These are phyloP conservation scores for Iris macrosiphon DNA, from an alignment of 106 monocot genomes.

Conservation along the genomic window DNA sequence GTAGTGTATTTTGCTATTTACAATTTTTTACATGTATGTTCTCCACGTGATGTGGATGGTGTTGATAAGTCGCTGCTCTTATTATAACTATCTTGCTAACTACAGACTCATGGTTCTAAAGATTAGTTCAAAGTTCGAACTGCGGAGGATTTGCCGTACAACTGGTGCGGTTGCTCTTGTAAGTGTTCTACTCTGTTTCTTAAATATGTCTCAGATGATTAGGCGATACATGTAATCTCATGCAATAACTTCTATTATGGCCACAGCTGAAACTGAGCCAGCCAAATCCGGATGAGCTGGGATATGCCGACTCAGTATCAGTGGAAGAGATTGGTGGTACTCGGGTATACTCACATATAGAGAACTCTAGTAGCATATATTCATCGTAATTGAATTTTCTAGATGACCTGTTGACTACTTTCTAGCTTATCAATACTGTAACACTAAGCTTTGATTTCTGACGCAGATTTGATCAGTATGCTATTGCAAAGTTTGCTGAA, in stretches of 20 bases:
- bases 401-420: no score
- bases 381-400: not conserved
- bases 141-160: conserved; percentile 89
- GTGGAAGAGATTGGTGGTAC: conserved; percentile 95
- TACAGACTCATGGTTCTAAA: conserved; percentile 94
- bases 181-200: conserved; percentile 15
- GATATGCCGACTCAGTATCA: conserved; percentile 87
- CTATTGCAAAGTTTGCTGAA: conserved; percentile 95
- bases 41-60: no score
- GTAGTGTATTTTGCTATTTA: no score
- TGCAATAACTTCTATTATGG: conserved; percentile 4
- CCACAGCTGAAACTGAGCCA: conserved; percentile 83
- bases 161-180: conserved; percentile 93
- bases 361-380: no score
- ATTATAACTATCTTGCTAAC: conserved; percentile 4
- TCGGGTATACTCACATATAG: conserved; percentile 47
- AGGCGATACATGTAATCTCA: not conserved
- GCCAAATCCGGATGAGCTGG: conserved; percentile 88
- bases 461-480: conserved; percentile 93
- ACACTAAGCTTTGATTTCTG: not conserved
- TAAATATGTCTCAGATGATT: not conserved
- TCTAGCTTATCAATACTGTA: no score
- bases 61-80: not conserved
- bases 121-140: conserved; percentile 95
- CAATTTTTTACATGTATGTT: no score